Evolutionary conservation across 345 rosid genomes (phyloP), one percentile per base, ranked within the genome.

Genomic region (Dipteronia sinensis): DNA sequence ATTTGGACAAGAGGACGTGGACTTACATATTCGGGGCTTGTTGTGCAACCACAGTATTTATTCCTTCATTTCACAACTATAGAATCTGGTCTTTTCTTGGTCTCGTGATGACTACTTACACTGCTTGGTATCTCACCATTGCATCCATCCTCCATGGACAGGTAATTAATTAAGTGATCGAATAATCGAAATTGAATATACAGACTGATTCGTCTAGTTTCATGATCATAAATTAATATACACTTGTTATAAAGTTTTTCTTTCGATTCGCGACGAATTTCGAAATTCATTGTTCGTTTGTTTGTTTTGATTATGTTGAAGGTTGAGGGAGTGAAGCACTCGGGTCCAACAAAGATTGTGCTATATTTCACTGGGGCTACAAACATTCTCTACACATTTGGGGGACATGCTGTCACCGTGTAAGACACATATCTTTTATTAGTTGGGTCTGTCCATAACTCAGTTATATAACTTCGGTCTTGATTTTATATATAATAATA

Each of bases 331-430:
- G 98, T 96, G 67, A 86, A 86, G 77, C 99, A 96, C 79, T 87
- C 99, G 23, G 99, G 99, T 62, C 99, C 99, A 72, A 84, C 86
- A 79, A 91, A 89, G 84, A 79, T 93, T 86, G 98, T 93, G 75
- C 83, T 95, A 7, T 95, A 95, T 77, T 95, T 93, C 85, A 95
- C 99, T 3, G 99, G 99, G 86, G 99, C 99, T 87, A 95, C 99
- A 79, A 95, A 95, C 97, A 95, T 95, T 93, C 99, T 95, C 82
- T 95, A 95, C 81, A 95, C 99, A 66, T 95, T 95, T 78, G 98
- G 99, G 66, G 99, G 99, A 79, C 99, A 95, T 82, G 99, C 99
- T 77, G 98, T 96, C 51, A 96, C 99, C 55, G 99, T 96, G 99
- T 93, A 92, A 86, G 95, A 83, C 84, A 76, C 25, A 47, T 34